A percentile compares a stretch with the other conserved stretches of the same genome.
phyloP scores from a whole-genome alignment of 2,329 filamentous ascomycete genomes.

The Karstenula rhodostoma region DNA sequence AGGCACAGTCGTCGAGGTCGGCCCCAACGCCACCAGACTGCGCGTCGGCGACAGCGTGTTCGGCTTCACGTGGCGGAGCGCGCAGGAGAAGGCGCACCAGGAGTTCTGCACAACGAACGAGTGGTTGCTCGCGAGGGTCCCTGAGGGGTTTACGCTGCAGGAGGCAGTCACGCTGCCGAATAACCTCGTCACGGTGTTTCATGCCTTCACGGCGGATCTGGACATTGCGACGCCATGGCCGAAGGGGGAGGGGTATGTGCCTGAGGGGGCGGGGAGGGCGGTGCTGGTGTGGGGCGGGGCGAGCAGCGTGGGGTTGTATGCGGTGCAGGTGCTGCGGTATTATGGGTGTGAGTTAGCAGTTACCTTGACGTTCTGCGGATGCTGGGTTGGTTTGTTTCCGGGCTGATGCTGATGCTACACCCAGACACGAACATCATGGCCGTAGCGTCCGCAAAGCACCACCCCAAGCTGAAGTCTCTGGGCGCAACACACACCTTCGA shows the following conservation, averaged over 20 bases:
- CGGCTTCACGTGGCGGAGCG: constrained; percentile 60
- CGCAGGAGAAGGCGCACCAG: constrained; percentile 63
- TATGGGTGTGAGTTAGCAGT: constrained; percentile 44
- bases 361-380: not conserved
- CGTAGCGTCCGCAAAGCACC: constrained; percentile 51
- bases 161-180: constrained; percentile 64
- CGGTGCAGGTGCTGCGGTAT: constrained; percentile 53
- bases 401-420: not conserved
- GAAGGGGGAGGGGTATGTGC: constrained; percentile 53
- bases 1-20: constrained; percentile 63
- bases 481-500: constrained; percentile 53
- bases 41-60: constrained; percentile 64
- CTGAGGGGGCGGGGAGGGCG: constrained; percentile 37
- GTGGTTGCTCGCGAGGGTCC: constrained; percentile 55
- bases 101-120: constrained; percentile 62
- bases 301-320: constrained; percentile 53
- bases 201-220: constrained; percentile 62
- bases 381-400: no score
- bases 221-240: constrained; percentile 66
- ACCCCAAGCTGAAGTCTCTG: constrained; percentile 47
- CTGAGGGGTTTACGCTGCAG: constrained; percentile 51
- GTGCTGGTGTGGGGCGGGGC: constrained; percentile 57
- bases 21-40: constrained; percentile 55
- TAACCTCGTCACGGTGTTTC: constrained; percentile 67
- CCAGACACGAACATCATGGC: constrained; percentile 45